Conservation (phyloP, 2,329 filamentous ascomycete species). For the Elsinoe necatrix region DNA sequence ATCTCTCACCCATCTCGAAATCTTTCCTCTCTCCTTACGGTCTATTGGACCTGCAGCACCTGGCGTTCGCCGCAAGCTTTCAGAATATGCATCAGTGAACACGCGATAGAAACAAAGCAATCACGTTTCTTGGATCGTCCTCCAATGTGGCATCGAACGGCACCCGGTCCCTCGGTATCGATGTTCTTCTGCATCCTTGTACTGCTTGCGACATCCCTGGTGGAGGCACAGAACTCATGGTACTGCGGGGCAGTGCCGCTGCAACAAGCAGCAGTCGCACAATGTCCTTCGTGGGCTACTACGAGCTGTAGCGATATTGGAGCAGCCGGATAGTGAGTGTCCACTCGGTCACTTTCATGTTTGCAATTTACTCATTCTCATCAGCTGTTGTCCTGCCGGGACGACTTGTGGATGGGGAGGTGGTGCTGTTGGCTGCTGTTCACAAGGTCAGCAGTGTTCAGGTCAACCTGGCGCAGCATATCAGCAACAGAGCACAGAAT, state of each 20-base stretch:
- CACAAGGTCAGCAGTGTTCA: conserved; percentile 5
- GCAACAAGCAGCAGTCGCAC: conserved; percentile 6
- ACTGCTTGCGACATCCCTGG: background rate
- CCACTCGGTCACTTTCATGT: background rate
- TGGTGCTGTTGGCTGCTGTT: conserved; percentile 9
- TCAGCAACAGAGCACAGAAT: conserved; percentile 1
- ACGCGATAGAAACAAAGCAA: background rate
- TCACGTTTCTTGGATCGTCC: background rate
- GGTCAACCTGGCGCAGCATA: conserved; percentile 2
- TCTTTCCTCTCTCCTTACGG: background rate
- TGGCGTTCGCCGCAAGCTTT: background rate
- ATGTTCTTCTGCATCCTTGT: background rate
- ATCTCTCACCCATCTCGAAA: background rate
- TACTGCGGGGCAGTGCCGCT: conserved; percentile 5
- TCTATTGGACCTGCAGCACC: background rate
- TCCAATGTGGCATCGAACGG: background rate
- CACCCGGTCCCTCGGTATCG: background rate
- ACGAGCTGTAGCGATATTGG: conserved; percentile 13
- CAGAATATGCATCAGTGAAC: background rate
- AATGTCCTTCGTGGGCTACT: conserved; percentile 11
- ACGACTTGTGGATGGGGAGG: conserved; percentile 13
- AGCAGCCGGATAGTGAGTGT: conserved; percentile 5
- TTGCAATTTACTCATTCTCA: background rate
- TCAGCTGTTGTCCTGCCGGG: conserved; percentile 14
- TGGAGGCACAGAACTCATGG: conserved; percentile 9